Evolutionary conservation across 1,139 yeast species (phyloP).

Genomic region (Scheffersomyces parashehatae): DNA sequence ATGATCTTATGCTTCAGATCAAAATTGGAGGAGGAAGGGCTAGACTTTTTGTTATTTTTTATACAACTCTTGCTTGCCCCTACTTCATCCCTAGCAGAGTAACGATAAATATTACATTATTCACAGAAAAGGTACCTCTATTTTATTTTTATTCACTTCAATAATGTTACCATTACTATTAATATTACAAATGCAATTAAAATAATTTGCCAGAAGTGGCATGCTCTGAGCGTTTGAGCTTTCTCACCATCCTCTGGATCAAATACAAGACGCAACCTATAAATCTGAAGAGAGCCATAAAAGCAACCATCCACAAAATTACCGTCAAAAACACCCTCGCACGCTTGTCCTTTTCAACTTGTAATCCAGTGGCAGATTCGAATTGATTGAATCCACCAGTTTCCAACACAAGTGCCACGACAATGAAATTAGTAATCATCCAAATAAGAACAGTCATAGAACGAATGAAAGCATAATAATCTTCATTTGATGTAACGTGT

Average conservation of each 20-base stretch:
- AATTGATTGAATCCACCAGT: conserved; percentile 62
- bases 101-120: no score
- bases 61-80: no score
- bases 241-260: conserved; percentile 31
- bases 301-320: conserved; percentile 78
- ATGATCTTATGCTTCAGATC: no score
- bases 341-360: conserved; percentile 20
- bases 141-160: no score
- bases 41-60: no score
- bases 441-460: conserved; percentile 79
- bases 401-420: conserved; percentile 70
- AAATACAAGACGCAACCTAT: conserved; percentile 67
- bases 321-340: conserved; percentile 63
- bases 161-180: no score
- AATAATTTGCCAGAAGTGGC: not conserved
- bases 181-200: not conserved
- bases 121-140: no score
- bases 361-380: conserved; percentile 8
- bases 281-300: conserved; percentile 73
- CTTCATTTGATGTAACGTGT: conserved; percentile 51
- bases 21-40: no score
- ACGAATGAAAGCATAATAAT: conserved; percentile 77
- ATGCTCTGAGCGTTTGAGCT: conserved; percentile 11
- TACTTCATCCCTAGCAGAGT: no score
- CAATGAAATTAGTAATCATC: conserved; percentile 73